These are phyloP conservation scores for Chenopodium quinoa DNA, from an alignment of 148 eudicot species.

Conservation along the genomic window DNA sequence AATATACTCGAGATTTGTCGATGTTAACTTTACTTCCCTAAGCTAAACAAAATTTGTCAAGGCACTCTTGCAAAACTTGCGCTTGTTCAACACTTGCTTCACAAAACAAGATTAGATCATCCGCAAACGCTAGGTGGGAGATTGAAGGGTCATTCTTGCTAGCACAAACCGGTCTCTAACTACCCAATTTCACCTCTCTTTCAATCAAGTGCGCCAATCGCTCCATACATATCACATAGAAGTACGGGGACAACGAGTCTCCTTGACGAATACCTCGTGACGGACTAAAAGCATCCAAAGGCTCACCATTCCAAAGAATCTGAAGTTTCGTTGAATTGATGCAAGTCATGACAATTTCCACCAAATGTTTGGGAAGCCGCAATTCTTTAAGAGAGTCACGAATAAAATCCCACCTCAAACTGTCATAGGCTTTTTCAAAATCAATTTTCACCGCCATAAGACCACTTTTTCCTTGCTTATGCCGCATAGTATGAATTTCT, in stretches of 20 bases:
- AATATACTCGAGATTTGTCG: too few relatives aligned
- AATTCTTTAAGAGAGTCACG: not conserved
- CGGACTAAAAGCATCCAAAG: not conserved
- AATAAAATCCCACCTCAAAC: not conserved
- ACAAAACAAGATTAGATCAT: too few relatives aligned
- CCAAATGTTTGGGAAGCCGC: not conserved
- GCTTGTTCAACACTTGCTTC: too few relatives aligned
- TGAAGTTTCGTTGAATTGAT: not conserved
- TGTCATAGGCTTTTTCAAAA: not conserved
- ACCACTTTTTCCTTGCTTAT: not conserved
- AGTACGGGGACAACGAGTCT: not conserved
- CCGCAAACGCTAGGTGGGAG: too few relatives aligned
- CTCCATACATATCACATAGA: not conserved
- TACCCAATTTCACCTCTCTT: too few relatives aligned
- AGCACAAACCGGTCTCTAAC: too few relatives aligned
- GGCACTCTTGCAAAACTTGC: too few relatives aligned
- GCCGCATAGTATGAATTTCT: not conserved
- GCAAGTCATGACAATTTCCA: not conserved
- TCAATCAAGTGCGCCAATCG: not conserved
- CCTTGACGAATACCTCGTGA: not conserved
- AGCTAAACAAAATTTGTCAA: too few relatives aligned
- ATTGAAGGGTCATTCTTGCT: too few relatives aligned
- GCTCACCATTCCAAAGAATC: not conserved
- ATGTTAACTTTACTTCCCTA: too few relatives aligned
- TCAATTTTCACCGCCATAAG: not conserved